Evolutionary conservation across 208 protist genomes (phyloP).

Genomic region (Trypanosomatidae sp.): DNA sequence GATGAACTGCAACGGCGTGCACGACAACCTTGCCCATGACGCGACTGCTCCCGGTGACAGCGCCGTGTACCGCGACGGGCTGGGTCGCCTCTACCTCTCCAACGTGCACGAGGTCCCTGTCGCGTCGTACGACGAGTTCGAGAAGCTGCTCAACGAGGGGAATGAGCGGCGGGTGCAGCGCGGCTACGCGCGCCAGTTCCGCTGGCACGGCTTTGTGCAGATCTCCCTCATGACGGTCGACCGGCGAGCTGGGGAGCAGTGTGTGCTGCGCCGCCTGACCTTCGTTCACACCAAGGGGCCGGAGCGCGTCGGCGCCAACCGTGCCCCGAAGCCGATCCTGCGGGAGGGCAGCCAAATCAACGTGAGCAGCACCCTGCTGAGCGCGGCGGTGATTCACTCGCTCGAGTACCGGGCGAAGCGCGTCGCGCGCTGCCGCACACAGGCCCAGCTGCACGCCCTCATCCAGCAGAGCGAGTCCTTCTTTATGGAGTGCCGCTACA

Average conservation of each 20-base stretch:
- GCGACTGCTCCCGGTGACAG: conserved; percentile 22
- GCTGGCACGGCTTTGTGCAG: conserved; percentile 91
- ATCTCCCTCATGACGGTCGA: conserved; percentile 75
- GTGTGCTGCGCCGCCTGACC: conserved; percentile 70
- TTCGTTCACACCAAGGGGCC: conserved; percentile 92
- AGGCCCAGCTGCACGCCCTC: conserved; percentile 63
- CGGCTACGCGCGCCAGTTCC: conserved; percentile 43
- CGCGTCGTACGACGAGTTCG: conserved; percentile 61
- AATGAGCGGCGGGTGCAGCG: conserved; percentile 55
- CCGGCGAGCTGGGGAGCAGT: conserved; percentile 49
- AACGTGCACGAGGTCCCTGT: conserved; percentile 64
- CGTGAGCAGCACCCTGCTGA: conserved; percentile 80
- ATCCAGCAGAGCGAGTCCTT: conserved; percentile 82
- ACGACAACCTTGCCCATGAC: conserved; percentile 63
- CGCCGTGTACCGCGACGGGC: conserved; percentile 63
- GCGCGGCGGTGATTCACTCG: conserved; percentile 81
- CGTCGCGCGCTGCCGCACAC: conserved; percentile 24
- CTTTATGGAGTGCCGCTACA: conserved; percentile 92
- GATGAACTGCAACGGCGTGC: conserved; percentile 78
- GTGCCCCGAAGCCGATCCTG: conserved; percentile 47
- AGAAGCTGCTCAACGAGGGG: conserved; percentile 56
- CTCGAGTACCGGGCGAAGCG: conserved; percentile 77
- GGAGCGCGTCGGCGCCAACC: conserved; percentile 78
- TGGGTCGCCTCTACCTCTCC: conserved; percentile 71
- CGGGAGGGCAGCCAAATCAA: conserved; percentile 72